These are phyloP conservation scores for Phytophthora cactorum DNA, from an alignment of 352 stramenopile genomes.

Conservation along the genomic window DNA sequence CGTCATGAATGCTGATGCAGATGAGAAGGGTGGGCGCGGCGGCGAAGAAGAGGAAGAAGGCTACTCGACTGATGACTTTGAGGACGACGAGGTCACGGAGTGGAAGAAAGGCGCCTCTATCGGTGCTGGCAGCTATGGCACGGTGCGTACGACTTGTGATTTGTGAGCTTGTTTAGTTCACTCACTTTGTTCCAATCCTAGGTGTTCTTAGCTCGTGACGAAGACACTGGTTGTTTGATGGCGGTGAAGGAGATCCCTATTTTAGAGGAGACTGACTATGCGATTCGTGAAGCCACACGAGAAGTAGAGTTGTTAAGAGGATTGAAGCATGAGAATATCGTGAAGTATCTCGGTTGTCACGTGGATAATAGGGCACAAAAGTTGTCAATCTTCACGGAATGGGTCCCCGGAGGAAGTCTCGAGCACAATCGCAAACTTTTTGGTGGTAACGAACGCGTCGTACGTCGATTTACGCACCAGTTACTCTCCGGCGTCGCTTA, in stretches of 20 bases:
- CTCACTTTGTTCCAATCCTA: conserved; percentile 1
- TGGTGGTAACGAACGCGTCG: conserved; percentile 72
- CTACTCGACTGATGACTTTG: conserved; percentile 56
- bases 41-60: conserved; percentile 21
- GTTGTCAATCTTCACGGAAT: conserved; percentile 93
- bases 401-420: conserved; percentile 86
- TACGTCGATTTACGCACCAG: conserved; percentile 80
- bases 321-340: conserved; percentile 92
- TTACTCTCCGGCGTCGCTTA: conserved; percentile 91
- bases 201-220: conserved; percentile 93
- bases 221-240: conserved; percentile 88
- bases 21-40: conserved; percentile 13
- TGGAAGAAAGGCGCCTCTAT: conserved; percentile 69
- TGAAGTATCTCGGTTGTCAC: conserved; percentile 91
- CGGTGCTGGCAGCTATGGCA: conserved; percentile 72
- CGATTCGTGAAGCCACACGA: conserved; percentile 47
- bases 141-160: conserved; percentile 28
- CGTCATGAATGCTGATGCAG: background rate
- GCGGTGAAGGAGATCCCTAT: conserved; percentile 75
- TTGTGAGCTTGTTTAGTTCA: no score
- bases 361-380: conserved; percentile 66
- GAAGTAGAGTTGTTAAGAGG: conserved; percentile 91
- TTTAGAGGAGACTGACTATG: conserved; percentile 45
- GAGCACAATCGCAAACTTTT: conserved; percentile 86
- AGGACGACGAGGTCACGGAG: conserved; percentile 55